These are phyloP conservation scores for Anthracocystis walkeri DNA, from an alignment of 1,284 basidiomycete species.

Conservation along the genomic window DNA sequence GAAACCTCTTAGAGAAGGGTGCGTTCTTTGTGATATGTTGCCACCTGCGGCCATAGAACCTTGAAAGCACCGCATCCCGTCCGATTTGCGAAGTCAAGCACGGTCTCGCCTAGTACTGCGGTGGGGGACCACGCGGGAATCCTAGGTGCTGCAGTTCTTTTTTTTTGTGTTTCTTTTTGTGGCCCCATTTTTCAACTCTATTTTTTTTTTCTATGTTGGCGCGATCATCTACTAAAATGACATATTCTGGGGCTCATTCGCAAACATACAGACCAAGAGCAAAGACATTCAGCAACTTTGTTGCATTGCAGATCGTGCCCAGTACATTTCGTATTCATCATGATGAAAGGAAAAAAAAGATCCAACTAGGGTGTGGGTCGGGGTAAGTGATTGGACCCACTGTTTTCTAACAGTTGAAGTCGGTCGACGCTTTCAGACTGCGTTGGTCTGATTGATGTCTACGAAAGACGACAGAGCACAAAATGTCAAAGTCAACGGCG, in stretches of 20 bases:
- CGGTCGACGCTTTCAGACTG: conserved; percentile 6
- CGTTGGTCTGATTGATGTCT: conserved; percentile 20
- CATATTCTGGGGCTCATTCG: no score
- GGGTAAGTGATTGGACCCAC: not conserved
- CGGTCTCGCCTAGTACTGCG: conserved; percentile 83
- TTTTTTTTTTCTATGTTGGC: no score
- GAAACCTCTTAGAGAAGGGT: no score
- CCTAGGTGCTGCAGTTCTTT: conserved; percentile 76
- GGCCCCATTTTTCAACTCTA: not conserved
- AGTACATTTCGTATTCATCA: not conserved
- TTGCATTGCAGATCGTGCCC: no score
- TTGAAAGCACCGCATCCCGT: conserved; percentile 84
- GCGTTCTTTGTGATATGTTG: no score
- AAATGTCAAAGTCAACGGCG: no score
- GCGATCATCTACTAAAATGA: not conserved
- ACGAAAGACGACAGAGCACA: not conserved
- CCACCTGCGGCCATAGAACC: conserved; percentile 81
- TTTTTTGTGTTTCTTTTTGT: not conserved
- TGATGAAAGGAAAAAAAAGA: not conserved
- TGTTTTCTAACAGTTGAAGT: conserved; percentile 15
- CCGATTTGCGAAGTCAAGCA: conserved; percentile 83
- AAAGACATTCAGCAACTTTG: no score
- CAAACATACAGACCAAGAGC: not conserved
- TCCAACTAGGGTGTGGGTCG: not conserved
- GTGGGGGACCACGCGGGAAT: conserved; percentile 86